phyloP scores from a whole-genome alignment of 257 asterid genomes.

The Dorcoceras hygrometricum region DNA sequence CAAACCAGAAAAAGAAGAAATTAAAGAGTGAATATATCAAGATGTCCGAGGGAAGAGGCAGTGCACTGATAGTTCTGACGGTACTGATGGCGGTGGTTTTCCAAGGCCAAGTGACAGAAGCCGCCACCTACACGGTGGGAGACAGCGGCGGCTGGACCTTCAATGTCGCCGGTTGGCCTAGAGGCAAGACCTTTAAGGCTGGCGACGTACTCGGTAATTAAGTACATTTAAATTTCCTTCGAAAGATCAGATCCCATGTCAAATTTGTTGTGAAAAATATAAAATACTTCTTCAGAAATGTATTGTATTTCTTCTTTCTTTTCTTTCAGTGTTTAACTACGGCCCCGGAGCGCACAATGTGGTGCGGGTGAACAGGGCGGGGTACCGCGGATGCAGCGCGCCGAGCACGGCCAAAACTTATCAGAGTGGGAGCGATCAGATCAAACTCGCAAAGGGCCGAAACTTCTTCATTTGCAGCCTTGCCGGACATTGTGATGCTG shows the following conservation, averaged over 20 bases:
- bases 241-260: too few relatives aligned
- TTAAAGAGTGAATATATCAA: neutral
- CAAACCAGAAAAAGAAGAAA: neutral
- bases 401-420: slow-evolving; percentile 20
- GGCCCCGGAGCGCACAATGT: slow-evolving; percentile 25
- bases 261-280: too few relatives aligned
- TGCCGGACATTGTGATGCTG: slow-evolving; percentile 49
- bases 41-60: slow-evolving; percentile 25
- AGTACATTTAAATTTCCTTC: too few relatives aligned
- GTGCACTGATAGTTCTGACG: neutral
- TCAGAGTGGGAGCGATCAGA: slow-evolving; percentile 45
- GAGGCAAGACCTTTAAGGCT: slow-evolving; percentile 30
- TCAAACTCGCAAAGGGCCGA: slow-evolving; percentile 46
- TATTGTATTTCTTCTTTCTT: too few relatives aligned
- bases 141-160: slow-evolving; percentile 39
- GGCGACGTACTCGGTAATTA: slow-evolving; percentile 41
- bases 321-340: slow-evolving; percentile 50
- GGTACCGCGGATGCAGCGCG: slow-evolving; percentile 35
- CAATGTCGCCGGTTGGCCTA: slow-evolving; percentile 32
- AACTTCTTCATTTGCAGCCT: slow-evolving; percentile 61
- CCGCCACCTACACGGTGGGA: slow-evolving; percentile 30
- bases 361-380: slow-evolving; percentile 35
- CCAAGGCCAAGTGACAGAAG: slow-evolving; percentile 14
- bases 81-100: slow-evolving; percentile 21
- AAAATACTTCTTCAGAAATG: too few relatives aligned